Evolutionary conservation across 164 flowering plant genomes (phyloP), one percentile per base, ranked within the genome.

Genomic region (Magnolia officinalis): DNA sequence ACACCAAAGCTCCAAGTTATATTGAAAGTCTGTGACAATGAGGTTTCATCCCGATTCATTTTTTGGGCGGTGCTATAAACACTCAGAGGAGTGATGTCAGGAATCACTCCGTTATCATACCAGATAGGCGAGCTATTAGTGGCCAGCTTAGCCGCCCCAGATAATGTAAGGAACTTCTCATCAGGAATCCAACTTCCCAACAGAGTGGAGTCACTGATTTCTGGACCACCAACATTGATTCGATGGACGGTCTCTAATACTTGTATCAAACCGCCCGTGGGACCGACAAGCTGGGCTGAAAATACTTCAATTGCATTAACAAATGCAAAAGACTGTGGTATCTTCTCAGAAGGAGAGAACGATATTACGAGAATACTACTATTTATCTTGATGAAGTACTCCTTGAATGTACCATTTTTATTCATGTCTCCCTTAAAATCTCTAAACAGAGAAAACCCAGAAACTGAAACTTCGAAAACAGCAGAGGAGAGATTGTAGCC

Each of bases 221-320:
- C 26, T 2, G 94, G 88, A 6, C 98, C 98, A 50, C 98, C 98
- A 89, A 95, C 90, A 61, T 93, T 95, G 1, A 93, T 86, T 86
- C 97, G 81, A 20, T 65, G 63, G 69, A 89, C 87, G 0, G 93
- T 93, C 82, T 95, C 91, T 16, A 90, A 67, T 0, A 91, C 90
- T 1, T 9, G 68, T 23, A 58, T 52, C 70, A 91, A 69, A 20
- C 91, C 91, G n/a, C 21, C 66, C 2, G 51, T 16, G 1, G 26
- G 71, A 16, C 61, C 4, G 8, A 83, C 67, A 37, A 86, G 87
- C 0, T 96, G 98, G 20, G 84, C 88, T 4, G 97, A 93, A 74
- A 90, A 87, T 71, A 95, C 89, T 83, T 93, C 98, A 16, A 95
- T 49, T 23, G 92, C 97, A 81, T 88, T 95, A 10, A 95, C 58